A percentile compares a stretch with the other conserved stretches of the same genome.
These are phyloP conservation scores for Hypoxylon fragiforme DNA, from an alignment of 495 filamentous ascomycete genomes.

Conservation along the genomic window DNA sequence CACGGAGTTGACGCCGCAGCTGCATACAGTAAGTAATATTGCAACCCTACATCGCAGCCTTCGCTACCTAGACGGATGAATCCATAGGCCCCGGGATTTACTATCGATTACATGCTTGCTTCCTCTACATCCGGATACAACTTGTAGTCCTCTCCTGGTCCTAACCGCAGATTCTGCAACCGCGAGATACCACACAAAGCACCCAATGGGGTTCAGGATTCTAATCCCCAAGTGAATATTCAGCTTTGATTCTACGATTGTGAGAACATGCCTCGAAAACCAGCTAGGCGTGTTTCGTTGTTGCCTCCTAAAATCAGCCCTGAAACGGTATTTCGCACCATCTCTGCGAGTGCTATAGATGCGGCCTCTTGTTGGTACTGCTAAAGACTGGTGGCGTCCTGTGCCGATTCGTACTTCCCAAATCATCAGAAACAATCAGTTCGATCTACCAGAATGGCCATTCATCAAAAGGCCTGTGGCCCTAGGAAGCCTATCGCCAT, in stretches of 20 bases:
- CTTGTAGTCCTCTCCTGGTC: not conserved
- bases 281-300: slow-evolving; percentile 6
- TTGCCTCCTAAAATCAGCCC: not conserved
- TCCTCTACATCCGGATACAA: not conserved
- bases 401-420: slow-evolving; percentile 7
- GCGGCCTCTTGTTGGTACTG: slow-evolving; percentile 11
- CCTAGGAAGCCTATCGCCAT: too few relatives aligned
- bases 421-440: not conserved
- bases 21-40: not conserved
- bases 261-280: not conserved
- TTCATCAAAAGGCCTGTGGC: not conserved
- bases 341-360: slow-evolving; percentile 2
- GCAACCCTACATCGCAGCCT: too few relatives aligned
- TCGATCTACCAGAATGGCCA: not conserved
- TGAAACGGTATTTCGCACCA: slow-evolving; percentile 15
- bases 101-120: too few relatives aligned
- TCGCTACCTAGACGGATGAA: too few relatives aligned
- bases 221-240: not conserved
- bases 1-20: not conserved
- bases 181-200: slow-evolving; percentile 9
- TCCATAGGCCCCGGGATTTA: too few relatives aligned
- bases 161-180: slow-evolving; percentile 15
- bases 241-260: not conserved
- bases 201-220: slow-evolving; percentile 18
- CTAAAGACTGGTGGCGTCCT: not conserved